phyloP scores from a whole-genome alignment of 768 basidiomycete genomes.

The Harrya chromipes region DNA sequence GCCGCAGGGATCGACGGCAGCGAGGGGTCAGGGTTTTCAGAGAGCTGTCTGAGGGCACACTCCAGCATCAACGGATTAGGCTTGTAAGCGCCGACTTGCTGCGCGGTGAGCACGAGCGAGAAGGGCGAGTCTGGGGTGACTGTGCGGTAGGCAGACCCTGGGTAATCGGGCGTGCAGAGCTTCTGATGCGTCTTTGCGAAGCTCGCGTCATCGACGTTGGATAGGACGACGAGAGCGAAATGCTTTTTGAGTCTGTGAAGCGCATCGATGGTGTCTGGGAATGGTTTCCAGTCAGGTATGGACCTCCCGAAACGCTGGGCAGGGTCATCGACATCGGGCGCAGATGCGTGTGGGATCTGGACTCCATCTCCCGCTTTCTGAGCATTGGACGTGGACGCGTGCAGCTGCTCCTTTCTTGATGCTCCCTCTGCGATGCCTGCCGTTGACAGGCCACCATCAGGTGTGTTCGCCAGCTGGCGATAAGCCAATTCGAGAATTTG shows the following conservation, averaged over 20 bases:
- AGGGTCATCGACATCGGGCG: conserved; percentile 8
- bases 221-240: conserved; percentile 70
- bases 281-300: conserved; percentile 59
- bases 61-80: conserved; percentile 49
- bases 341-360: not conserved
- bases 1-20: conserved; percentile 19
- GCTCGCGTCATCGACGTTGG: conserved; percentile 68
- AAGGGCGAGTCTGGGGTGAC: conserved; percentile 52
- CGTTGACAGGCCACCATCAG: conserved; percentile 33
- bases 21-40: conserved; percentile 13
- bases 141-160: conserved; percentile 37
- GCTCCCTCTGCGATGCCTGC: conserved; percentile 24
- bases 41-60: conserved; percentile 25
- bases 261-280: conserved; percentile 62
- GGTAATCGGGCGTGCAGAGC: conserved; percentile 31
- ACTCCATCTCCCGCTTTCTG: not conserved
- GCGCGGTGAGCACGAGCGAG: conserved; percentile 63
- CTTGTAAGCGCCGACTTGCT: conserved; percentile 73
- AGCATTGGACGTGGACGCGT: conserved; percentile 3
- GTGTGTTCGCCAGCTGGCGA: conserved; percentile 29
- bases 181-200: conserved; percentile 58
- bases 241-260: conserved; percentile 56
- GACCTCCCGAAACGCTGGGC: conserved; percentile 58
- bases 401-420: conserved; percentile 18
- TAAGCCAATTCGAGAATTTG: conserved; percentile 51